Evolutionary conservation across 2,329 filamentous ascomycete genomes (phyloP).

Genomic region (Pestalotiopsis fici): DNA sequence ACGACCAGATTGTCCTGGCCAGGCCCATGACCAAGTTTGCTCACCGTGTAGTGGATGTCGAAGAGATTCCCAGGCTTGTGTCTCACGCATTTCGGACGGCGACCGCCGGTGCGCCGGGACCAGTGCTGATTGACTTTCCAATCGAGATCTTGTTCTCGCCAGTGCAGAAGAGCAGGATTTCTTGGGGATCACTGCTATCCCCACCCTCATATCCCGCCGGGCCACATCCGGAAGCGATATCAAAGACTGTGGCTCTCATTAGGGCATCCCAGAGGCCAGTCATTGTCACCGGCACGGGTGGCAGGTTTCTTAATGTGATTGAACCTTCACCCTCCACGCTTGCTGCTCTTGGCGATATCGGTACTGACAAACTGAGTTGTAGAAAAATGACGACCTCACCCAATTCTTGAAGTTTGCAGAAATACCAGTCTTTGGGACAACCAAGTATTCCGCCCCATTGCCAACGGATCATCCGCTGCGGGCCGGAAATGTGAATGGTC

Average conservation of each 20-base stretch:
- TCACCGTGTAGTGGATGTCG: conserved; percentile 41
- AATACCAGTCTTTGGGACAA: conserved; percentile 41
- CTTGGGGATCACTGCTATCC: conserved; percentile 40
- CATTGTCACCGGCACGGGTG: conserved; percentile 42
- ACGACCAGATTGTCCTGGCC: conserved; percentile 45
- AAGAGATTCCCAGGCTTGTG: conserved; percentile 45
- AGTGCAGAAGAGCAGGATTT: conserved; percentile 32
- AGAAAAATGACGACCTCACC: conserved; percentile 22
- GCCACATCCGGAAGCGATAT: conserved; percentile 31
- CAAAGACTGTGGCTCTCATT: conserved; percentile 23
- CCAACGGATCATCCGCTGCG: conserved; percentile 31
- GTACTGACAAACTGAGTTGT: conserved; percentile 15
- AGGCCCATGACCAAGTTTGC: conserved; percentile 46
- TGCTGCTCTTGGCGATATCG: neutral
- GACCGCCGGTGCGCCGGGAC: conserved; percentile 39
- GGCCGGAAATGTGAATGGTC: conserved; percentile 32
- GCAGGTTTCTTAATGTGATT: conserved; percentile 5
- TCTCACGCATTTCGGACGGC: conserved; percentile 40
- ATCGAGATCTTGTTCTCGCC: conserved; percentile 41
- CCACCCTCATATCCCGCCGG: conserved; percentile 32
- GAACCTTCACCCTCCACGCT: neutral
- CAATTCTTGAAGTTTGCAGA: conserved; percentile 31
- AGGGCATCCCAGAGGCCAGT: conserved; percentile 34
- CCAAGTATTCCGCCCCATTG: conserved; percentile 32
- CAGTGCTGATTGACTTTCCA: conserved; percentile 37